Conservation (phyloP, 2,329 filamentous ascomycete species). For the Sporothrix protearum region DNA sequence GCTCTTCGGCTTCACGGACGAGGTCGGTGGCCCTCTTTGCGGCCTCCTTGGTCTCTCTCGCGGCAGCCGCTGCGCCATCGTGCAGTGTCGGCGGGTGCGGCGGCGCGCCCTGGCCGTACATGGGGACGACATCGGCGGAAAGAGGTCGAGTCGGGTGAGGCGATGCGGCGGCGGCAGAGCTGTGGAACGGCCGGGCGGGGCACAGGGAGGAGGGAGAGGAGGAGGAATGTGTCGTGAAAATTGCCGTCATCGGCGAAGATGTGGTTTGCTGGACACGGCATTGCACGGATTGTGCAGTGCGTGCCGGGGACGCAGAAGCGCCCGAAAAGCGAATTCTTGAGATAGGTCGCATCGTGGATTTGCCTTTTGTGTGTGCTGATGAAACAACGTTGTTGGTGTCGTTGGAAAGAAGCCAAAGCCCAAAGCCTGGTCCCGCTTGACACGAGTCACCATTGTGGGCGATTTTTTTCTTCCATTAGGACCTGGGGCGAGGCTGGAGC, state of each 20-base stretch:
- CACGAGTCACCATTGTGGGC: conserved; percentile 13
- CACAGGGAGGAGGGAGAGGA: background rate
- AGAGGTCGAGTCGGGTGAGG: background rate
- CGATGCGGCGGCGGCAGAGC: background rate
- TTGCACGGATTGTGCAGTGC: background rate
- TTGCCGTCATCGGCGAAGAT: background rate
- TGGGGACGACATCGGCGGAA: conserved; percentile 48
- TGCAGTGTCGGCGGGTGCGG: conserved; percentile 49
- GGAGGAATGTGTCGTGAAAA: background rate
- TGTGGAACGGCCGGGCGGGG: background rate
- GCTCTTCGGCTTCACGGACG: conserved; percentile 38
- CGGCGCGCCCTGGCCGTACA: conserved; percentile 57
- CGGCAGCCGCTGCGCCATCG: background rate
- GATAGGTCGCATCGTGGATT: conserved; percentile 6
- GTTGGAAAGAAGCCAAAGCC: background rate
- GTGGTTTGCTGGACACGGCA: background rate
- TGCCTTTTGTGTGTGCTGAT: background rate
- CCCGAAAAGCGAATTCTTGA: conserved; percentile 17
- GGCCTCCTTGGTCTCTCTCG: background rate
- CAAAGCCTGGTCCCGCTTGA: background rate
- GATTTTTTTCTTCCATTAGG: conserved; percentile 18
- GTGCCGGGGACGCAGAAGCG: background rate
- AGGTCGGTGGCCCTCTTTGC: conserved; percentile 31
- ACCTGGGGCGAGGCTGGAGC: background rate
- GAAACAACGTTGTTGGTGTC: background rate